Base-by-base conservation (phyloP, 2,329 filamentous ascomycete genomes). In the Thyridium curvatum region DNA sequence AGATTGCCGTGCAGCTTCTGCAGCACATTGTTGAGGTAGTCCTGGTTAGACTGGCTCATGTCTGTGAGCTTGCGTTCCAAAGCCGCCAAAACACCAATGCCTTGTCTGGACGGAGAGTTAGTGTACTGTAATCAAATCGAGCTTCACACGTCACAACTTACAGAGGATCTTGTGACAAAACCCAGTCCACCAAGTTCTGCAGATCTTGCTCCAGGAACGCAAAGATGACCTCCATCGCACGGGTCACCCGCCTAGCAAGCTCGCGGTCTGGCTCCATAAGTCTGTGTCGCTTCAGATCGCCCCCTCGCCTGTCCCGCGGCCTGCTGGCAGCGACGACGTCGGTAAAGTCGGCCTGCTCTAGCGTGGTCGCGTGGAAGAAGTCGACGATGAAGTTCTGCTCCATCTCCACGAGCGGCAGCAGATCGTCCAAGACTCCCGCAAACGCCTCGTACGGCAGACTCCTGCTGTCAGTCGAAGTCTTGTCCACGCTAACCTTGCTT, bases 381-480 rank as follows among this genome's bases (percentile, higher is more conserved):
- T 94, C 88, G n/a, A 95, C 82, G 35, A 96, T 72, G 56, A 97
- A 98, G 56, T 96, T 97, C 59, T 98, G 91, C 62, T 98, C 93
- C 59, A 91, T 90, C 50, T 88, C 82, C 42, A 96, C 81, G 40
- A 94, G 72, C 6, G 84, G 86, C 33, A 90, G 66, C 46, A 93
- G 77, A 52, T 96, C 88, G 41, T 93, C 84, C 44, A 96, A 65
- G 12, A 87, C 79, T 30, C 81, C 82, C 1, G 79, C 72, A 60
- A 97, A 95, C 3, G 87, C 79, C 60, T 95, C 89, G 50, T 82
- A 91, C 1, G 86, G 79, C 48, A 85, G 73, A 41, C 84, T 74
- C 51, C 80, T 79, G 39, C 78, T 80, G 48, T 83, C 79, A 34
- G 77, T 65, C 8, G 64, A 61, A 53, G 80, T 84, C 35, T 84